Base-by-base conservation (phyloP, 257 asterid genomes). In the Solanum paucissectum region DNA sequence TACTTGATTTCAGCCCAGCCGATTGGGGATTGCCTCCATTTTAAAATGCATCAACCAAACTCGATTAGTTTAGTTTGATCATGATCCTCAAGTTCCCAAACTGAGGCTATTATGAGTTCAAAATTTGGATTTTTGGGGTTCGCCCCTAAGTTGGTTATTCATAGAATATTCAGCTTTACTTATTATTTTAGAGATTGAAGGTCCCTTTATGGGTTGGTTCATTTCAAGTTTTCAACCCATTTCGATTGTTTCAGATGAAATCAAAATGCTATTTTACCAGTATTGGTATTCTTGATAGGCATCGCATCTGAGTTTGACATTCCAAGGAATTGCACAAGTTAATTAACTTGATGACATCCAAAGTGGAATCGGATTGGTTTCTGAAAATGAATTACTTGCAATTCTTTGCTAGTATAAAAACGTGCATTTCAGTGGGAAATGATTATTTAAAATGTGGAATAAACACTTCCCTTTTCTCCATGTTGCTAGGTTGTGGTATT, bases 11-110 rank as follows among this genome's bases (percentile, higher is more conserved):
- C 84, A 92, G 91, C 90, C 98, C 98, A 73, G 86, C 87, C 29
- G 95, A 97, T 58, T 95, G 98, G 98, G 95, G 96, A 10, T 89
- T 97, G 88, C 98, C 96, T 86, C 95, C 95, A 52, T 94, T 96
- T 46, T 91, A 88, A 69, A 87, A 88, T 66, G 89, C 88, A 87
- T 90, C 95, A 69, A 88, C 42, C 87, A 91, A 88, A 86, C 73
- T 88, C 21, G 0, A 44, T 79, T 77, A n/a, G 37, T 40, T 76
- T 44, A 16, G 37, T 79, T 79, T 27, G 85, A 27, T 79, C 66
- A 14, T 0, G 85, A 79, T 44, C 0, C 40, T 27, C 0, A 79
- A 29, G 85, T 46, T 29, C 40, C 68, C 42, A 46, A 77, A 29
- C 27, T 6, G 29, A 27, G 68, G 7, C 64, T 55, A 6, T 6